Evolutionary conservation across 2,329 filamentous ascomycete genomes (phyloP), one percentile per base, ranked within the genome.

Genomic region (Fusarium algeriense): DNA sequence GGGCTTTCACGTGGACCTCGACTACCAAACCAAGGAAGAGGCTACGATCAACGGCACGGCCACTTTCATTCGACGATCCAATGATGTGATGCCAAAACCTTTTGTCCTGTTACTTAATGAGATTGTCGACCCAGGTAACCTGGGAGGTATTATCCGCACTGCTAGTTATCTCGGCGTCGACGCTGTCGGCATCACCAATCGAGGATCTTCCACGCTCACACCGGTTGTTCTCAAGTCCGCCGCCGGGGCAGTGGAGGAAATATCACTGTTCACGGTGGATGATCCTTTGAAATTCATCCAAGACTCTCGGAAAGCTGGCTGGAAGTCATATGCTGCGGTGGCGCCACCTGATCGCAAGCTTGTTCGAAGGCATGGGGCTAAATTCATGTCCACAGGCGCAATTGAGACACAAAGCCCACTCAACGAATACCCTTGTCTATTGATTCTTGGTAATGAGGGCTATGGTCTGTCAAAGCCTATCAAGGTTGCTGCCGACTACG

Each of bases 91-190:
- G 15, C 85, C 83, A 60, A 88, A 91, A 54, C 93, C 93, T 0
- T 85, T 97, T 34, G 85, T 97, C 12, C 83, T 97, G 3, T 82
- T 95, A 35, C 84, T 96, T 4, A 91, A 96, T 73, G 88, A 91
- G 58, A 90, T 97, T 40, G 83, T 94, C 13, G 95, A 99, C 77
- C 92, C 94, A 1, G 94, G 93, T 30, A 99, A 99, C 78, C 84
- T 98, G 2, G 96, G 96, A 44, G 94, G 91, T 26, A 95, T 98
- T 65, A 86, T 98, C 45, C 92, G 96, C 38, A 93, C 93, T 9
- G 94, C 94, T 5, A 92, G 93, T 76, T 98, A 96, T 80, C 88
- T 98, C n/a, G 95, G 95, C 26, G 91, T 93, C 9, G 93, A 95
- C 60, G 95, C 93, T 7, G 88, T 99, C 23, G 90, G 90, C 5